Evolutionary conservation across 2,329 filamentous ascomycete genomes (phyloP).

Genomic region (Epichloe amarillans): DNA sequence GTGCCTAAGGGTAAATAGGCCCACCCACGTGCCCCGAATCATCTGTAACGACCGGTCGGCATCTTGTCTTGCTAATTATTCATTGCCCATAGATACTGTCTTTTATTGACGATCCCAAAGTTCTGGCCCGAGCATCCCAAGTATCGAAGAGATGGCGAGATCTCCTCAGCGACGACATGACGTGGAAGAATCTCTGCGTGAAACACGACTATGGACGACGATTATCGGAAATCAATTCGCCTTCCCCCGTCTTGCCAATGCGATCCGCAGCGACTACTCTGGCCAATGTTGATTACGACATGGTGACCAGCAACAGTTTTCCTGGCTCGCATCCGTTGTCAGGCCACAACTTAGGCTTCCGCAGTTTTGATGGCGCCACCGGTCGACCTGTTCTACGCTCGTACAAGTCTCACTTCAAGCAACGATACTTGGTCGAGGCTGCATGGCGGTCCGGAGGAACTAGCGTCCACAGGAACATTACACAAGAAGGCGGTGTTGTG

Average conservation of each 20-base stretch:
- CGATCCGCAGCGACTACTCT: conserved; percentile 18
- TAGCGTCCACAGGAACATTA: conserved; percentile 75
- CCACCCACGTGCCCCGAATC: not conserved
- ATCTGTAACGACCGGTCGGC: no score
- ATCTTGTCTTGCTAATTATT: conserved; percentile 6
- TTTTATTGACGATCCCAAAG: conserved; percentile 93
- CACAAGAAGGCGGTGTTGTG: conserved; percentile 90
- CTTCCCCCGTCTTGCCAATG: conserved; percentile 16
- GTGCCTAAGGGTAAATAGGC: conserved; percentile 60
- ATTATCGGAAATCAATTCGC: conserved; percentile 36
- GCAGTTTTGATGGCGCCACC: conserved; percentile 41
- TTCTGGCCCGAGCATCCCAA: conserved; percentile 82
- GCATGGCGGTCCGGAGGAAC: conserved; percentile 91
- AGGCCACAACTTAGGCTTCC: conserved; percentile 26
- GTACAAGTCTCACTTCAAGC: conserved; percentile 96
- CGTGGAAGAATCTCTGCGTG: conserved; percentile 94
- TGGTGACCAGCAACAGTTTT: conserved; percentile 27
- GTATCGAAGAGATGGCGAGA: conserved; percentile 94
- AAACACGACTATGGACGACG: conserved; percentile 75
- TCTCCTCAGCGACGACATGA: conserved; percentile 88
- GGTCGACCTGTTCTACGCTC: conserved; percentile 56
- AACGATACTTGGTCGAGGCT: conserved; percentile 90
- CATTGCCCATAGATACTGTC: conserved; percentile 57
- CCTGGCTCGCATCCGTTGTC: conserved; percentile 28
- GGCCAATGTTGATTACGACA: conserved; percentile 23